A percentile compares a stretch with the other conserved stretches of the same genome.
These are phyloP conservation scores for Ustilago tritici DNA, from an alignment of 1,284 basidiomycete species.

Conservation along the genomic window DNA sequence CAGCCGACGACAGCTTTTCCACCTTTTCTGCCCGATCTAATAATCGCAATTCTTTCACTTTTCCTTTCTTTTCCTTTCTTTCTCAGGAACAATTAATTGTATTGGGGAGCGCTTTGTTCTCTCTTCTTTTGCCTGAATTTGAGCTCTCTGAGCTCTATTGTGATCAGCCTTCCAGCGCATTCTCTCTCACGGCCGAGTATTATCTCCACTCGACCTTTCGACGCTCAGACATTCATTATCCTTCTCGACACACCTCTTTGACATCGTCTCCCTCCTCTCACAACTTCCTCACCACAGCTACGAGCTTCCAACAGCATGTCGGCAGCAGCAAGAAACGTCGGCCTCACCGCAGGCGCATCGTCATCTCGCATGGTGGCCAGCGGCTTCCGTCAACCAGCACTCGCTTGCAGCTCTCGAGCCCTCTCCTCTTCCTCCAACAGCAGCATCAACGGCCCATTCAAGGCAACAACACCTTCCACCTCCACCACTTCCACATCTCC, in stretches of 20 bases:
- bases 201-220: neutral
- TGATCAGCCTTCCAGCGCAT: constrained; percentile 1
- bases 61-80: neutral
- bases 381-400: constrained; percentile 23
- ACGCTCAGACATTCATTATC: neutral
- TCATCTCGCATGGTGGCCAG: constrained; percentile 24
- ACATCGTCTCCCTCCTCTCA: neutral
- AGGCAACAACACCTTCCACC: constrained; percentile 12
- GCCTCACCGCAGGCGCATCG: constrained; percentile 23
- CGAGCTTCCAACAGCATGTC: constrained; percentile 18
- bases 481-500: constrained; percentile 16
- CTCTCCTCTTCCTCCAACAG: constrained; percentile 15
- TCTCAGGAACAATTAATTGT: neutral
- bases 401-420: constrained; percentile 15
- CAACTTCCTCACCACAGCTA: neutral
- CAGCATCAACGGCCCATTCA: constrained; percentile 17
- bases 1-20: neutral
- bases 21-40: constrained; percentile 1
- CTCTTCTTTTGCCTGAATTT: neutral
- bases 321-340: constrained; percentile 27
- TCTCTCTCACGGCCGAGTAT: constrained; percentile 1
- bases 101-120: neutral
- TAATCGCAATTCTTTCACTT: neutral
- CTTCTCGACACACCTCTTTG: neutral
- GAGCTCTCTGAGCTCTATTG: neutral